phyloP scores from a whole-genome alignment of 1,284 basidiomycete species.

The Ceratobasidium papillatum region DNA sequence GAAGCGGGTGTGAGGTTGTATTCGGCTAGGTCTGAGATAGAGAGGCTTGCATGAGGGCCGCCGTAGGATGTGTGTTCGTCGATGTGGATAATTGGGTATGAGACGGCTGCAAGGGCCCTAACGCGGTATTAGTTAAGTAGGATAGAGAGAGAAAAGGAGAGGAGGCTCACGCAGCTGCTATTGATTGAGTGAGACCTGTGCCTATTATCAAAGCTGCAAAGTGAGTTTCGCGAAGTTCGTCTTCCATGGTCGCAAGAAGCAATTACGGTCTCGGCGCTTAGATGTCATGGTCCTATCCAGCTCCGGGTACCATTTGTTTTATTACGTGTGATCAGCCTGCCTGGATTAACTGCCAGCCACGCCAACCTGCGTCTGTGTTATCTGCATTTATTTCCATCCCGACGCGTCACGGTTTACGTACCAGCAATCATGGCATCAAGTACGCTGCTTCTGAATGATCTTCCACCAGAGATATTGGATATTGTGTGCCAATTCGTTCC shows the following conservation, averaged over 20 bases:
- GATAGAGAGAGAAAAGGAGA: conserved; percentile 31
- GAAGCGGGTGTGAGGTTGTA: conserved; percentile 63
- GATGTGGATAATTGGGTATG: conserved; percentile 86
- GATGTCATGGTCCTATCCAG: neutral
- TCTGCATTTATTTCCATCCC: no score
- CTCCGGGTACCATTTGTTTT: no score
- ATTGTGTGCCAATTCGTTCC: no score
- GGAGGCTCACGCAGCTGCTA: conserved; percentile 81
- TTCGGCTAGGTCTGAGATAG: conserved; percentile 77
- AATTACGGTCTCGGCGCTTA: conserved; percentile 6
- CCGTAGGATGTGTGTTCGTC: conserved; percentile 90
- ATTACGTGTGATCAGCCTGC: no score
- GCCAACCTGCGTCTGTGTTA: no score
- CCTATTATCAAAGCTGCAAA: conserved; percentile 89
- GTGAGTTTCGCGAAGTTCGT: conserved; percentile 44
- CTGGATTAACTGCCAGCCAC: no score
- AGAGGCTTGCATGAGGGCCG: conserved; percentile 80
- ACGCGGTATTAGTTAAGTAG: conserved; percentile 45
- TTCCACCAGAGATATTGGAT: no score
- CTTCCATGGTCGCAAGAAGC: conserved; percentile 14
- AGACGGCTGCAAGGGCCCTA: conserved; percentile 88
- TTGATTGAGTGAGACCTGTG: conserved; percentile 88
- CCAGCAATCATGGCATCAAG: no score
- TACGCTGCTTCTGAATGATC: no score
- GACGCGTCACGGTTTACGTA: no score